Evolutionary conservation across 768 basidiomycete species (phyloP).

Genomic region (Leccinum subgranulosum): DNA sequence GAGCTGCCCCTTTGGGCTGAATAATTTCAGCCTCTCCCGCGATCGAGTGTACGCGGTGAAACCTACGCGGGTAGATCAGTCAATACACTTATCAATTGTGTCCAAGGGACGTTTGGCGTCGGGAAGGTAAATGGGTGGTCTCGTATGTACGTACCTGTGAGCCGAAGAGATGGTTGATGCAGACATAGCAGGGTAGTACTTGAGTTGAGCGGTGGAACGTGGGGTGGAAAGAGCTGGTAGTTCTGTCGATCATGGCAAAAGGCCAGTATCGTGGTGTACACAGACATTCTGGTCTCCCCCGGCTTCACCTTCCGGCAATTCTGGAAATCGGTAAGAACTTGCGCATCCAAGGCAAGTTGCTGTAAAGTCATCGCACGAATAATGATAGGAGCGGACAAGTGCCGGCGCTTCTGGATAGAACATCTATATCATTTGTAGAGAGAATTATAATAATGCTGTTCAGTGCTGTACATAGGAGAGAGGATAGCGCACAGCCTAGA

Average conservation of each 20-base stretch:
- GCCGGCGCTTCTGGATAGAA: not conserved
- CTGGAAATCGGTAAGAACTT: no score
- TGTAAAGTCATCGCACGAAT: not conserved
- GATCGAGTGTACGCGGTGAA: slow-evolving; percentile 11
- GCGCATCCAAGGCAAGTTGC: not conserved
- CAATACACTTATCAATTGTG: not conserved
- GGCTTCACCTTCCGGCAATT: not conserved
- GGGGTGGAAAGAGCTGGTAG: not conserved
- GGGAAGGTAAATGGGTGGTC: not conserved
- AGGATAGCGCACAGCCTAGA: not conserved
- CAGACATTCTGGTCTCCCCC: not conserved
- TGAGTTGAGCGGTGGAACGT: no score
- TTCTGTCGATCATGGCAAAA: not conserved
- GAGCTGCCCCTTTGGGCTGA: slow-evolving; percentile 7
- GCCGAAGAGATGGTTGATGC: not conserved
- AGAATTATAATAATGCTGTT: not conserved
- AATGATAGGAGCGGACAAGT: not conserved
- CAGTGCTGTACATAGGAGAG: not conserved
- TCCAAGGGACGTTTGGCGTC: not conserved
- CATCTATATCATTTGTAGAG: not conserved
- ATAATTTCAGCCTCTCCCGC: slow-evolving; percentile 2
- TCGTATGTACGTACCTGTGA: slow-evolving; percentile 5
- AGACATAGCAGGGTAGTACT: not conserved
- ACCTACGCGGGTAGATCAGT: slow-evolving; percentile 1
- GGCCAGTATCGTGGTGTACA: not conserved